Conservation (phyloP, 306 rosid species). For the Astragalus membranaceus region DNA sequence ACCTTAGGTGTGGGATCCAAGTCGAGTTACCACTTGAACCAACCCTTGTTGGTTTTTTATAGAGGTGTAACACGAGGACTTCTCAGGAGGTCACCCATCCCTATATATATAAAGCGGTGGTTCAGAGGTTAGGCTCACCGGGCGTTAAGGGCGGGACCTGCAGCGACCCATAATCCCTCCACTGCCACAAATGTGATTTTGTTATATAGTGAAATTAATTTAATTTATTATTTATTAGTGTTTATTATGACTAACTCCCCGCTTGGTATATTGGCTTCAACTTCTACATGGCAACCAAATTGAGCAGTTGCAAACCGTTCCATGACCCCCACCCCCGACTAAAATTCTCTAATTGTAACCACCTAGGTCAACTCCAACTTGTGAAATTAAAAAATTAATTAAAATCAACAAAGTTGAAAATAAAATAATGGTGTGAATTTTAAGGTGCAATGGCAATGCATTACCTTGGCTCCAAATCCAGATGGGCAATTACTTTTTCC, state of each 20-base stretch:
- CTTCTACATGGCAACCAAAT: not conserved
- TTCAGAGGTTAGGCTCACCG: no score
- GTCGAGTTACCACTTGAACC: no score
- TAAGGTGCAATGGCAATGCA: not conserved
- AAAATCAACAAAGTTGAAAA: not conserved
- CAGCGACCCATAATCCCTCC: no score
- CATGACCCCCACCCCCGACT: not conserved
- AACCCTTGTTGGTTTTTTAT: no score
- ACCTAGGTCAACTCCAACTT: not conserved
- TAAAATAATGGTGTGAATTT: not conserved
- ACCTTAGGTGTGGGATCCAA: no score
- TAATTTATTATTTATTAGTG: not conserved
- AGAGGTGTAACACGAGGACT: no score
- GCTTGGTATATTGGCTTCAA: not conserved
- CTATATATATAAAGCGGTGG: no score
- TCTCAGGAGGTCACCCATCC: no score
- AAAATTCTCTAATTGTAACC: not conserved
- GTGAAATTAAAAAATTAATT: not conserved
- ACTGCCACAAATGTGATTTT: not conserved
- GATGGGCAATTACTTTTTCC: slow-evolving; percentile 26
- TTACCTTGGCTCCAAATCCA: slow-evolving; percentile 39
- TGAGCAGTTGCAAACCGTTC: slow-evolving; percentile 17
- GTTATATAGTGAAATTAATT: not conserved
- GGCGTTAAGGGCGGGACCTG: no score
- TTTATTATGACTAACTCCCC: not conserved